Evolutionary conservation across 2,329 filamentous ascomycete species (phyloP), one percentile per base, ranked within the genome.

Genomic region (Malbranchea zuffiana): DNA sequence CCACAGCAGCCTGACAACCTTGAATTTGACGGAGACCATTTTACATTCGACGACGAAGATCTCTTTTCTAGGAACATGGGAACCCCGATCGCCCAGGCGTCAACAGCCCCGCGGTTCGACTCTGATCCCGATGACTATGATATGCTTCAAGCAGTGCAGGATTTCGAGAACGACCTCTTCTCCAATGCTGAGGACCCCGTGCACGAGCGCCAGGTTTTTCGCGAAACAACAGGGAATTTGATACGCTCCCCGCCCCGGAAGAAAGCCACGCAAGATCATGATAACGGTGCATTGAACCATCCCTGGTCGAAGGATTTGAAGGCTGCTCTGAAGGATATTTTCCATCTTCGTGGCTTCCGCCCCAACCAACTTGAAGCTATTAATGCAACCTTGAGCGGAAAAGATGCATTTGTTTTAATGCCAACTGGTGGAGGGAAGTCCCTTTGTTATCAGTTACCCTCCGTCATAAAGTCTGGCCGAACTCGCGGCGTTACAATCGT

Each of bases 371-470:
- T 96, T 1, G 84, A 96, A 59, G 87, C 90, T 10, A 95, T 98
- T 57, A 96, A 98, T 57, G 81, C 87, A 1, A 96, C 90, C 0
- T 66, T 98, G 30, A 69, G 67, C 19, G 90, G 88, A 3, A 78
- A 88, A 45, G 88, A 98, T 59, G 80, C 82, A 0, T 98, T 98
- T 55, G 82, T 98, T 11, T 68, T 98, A 25, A 98, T 98, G 90
- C 90, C 92, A 2, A 98, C 90, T 0, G 90, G 90, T 36, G 90
- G 90, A 42, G 90, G 90, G 27, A 98, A 98, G 56, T 96, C 88
- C 1, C 68, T 98, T 1, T 96, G 90, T 57, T 98, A 98, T 56
- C 92, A 98, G 57, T 65, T 98, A 8, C 92, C 90, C 10, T 84
- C 90, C 2, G 74, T 96, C 13, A 71, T 98, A 20, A 74, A 70